These are phyloP conservation scores for Chernovozyma aurita DNA, from an alignment of 1,139 yeast genomes.

Conservation along the genomic window DNA sequence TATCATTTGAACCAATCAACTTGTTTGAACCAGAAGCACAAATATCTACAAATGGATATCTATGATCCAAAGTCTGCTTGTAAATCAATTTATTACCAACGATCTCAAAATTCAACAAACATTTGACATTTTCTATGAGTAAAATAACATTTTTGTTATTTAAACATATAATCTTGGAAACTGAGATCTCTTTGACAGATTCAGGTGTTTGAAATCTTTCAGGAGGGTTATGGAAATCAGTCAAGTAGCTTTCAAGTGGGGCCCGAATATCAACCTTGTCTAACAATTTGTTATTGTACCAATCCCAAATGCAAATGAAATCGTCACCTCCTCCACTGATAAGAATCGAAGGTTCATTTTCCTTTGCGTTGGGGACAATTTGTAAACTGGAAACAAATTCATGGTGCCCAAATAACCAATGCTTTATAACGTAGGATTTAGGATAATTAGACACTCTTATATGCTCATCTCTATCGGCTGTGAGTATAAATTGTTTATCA, in stretches of 20 bases:
- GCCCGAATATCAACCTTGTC: slow-evolving; percentile 48
- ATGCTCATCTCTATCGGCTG: slow-evolving; percentile 96
- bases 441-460: slow-evolving; percentile 85
- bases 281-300: slow-evolving; percentile 49
- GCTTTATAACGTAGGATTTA: slow-evolving; percentile 67
- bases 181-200: slow-evolving; percentile 49
- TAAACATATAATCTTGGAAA: slow-evolving; percentile 41
- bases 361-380: slow-evolving; percentile 41
- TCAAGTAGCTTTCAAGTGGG: slow-evolving; percentile 45
- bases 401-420: slow-evolving; percentile 82
- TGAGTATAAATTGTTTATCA: slow-evolving; percentile 55
- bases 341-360: slow-evolving; percentile 32
- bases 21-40: slow-evolving; percentile 15
- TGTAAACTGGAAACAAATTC: slow-evolving; percentile 70
- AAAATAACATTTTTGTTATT: slow-evolving; percentile 35
- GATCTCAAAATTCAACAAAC: slow-evolving; percentile 41
- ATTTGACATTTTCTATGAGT: slow-evolving; percentile 54
- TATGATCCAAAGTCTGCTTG: slow-evolving; percentile 24
- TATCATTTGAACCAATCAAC: slow-evolving; percentile 47
- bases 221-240: slow-evolving; percentile 62
- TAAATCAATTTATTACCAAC: slow-evolving; percentile 15
- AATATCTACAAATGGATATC: slow-evolving; percentile 24
- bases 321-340: slow-evolving; percentile 92
- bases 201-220: slow-evolving; percentile 57
- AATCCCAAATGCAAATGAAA: slow-evolving; percentile 72